Evolutionary conservation across 169 alveolate genomes (phyloP), one percentile per base, ranked within the genome.

Genomic region (Cryptosporidium viatorum): DNA sequence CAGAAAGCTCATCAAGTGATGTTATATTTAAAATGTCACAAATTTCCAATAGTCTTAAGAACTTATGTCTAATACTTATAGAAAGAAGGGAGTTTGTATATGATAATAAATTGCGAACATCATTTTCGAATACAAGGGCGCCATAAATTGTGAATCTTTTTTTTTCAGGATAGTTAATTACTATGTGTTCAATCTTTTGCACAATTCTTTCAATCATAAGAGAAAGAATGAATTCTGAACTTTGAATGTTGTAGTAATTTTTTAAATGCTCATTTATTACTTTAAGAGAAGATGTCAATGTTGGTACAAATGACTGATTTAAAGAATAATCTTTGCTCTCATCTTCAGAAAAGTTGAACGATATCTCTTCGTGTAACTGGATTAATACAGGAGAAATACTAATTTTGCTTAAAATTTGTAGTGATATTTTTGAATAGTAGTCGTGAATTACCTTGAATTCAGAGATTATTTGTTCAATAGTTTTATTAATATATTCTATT

Each of bases 181-280:
- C 62, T 6, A 80, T 80, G 26, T 80, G 89, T 45, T 80, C 89
- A 35, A 80, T 80, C 41, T 80, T 80, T 37, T 62, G 71, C 18
- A 65, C 89, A 31, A 80, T 43, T n/a, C 89, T 59, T 80, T 80
- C 89, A 29, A 80, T 80, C 89, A 80, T 80, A n/a, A 80, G 68
- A 35, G 89, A 80, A 16, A 80, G 21, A 12, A 80, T 80, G 9
- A 43, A 80, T 29, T 80, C 89, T 0, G 89, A 62, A 41, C 89
- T 80, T 26, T 80, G 67, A 45, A 8, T 65, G 26, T 80, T 80
- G 80, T 80, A 80, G 41, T 62, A 80, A n/a, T 31, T 43, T 29
- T 48, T 80, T 31, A 80, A 29, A 80, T 80, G 89, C 18, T 80
- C 89, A 80, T 80, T 62, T 18, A 80, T 80, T 26, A 58, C 50